Conservation (phyloP, 352 stramenopile genomes). For the Phytophthora vignae region DNA sequence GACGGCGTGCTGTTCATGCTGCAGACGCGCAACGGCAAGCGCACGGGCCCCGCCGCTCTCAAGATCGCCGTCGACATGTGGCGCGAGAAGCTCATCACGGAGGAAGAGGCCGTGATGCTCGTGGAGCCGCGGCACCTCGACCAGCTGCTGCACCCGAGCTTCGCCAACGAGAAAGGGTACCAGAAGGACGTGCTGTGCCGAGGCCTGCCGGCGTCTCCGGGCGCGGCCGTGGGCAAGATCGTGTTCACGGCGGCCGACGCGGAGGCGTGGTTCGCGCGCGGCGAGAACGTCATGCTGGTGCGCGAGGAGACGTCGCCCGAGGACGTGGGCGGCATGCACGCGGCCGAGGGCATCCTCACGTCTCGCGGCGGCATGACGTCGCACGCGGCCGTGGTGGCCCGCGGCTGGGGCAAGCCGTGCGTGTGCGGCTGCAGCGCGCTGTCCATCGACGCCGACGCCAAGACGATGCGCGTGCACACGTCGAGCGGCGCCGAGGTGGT, state of each 20-base stretch:
- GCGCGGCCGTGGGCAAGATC: constrained; percentile 35
- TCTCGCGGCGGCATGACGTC: constrained; percentile 24
- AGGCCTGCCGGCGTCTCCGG: constrained; percentile 29
- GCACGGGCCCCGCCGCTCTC: constrained; percentile 7
- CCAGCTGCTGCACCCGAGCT: constrained; percentile 32
- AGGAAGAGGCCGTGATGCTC: constrained; percentile 38
- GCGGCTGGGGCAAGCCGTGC: too few relatives aligned
- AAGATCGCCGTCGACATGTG: constrained; percentile 41
- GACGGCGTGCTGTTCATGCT: neutral
- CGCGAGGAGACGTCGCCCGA: constrained; percentile 33
- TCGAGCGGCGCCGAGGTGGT: too few relatives aligned
- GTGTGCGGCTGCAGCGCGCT: too few relatives aligned
- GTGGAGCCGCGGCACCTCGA: constrained; percentile 36
- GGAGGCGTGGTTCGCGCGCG: constrained; percentile 30
- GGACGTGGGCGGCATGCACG: constrained; percentile 35
- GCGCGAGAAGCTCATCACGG: constrained; percentile 39
- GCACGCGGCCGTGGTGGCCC: neutral
- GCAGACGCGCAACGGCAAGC: too few relatives aligned
- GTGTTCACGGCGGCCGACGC: constrained; percentile 34
- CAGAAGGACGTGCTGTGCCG: constrained; percentile 32
- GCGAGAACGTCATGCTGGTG: constrained; percentile 35
- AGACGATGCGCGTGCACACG: too few relatives aligned
- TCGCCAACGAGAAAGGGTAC: constrained; percentile 35
- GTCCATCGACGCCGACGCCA: too few relatives aligned
- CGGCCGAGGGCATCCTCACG: constrained; percentile 35